Base-by-base conservation (phyloP, 108 stramenopile genomes). In the Cylindrotheca closterium region DNA sequence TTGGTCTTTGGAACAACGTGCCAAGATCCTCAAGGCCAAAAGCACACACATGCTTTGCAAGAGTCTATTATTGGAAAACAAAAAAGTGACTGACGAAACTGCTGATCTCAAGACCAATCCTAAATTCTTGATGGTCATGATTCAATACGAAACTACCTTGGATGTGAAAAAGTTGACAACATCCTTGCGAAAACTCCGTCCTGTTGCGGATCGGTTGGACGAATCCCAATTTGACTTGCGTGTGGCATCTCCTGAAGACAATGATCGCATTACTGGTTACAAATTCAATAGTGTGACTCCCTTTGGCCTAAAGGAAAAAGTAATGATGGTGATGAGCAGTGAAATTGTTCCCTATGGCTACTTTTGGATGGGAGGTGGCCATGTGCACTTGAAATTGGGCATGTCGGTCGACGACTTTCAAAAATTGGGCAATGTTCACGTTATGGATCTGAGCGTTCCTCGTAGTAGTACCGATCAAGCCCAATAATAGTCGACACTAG, bases 331-430 rank as follows among this genome's bases (percentile, higher is more conserved):
- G 33, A 61, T 94, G 52, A 76, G 79, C 29, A 59, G 63, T 21
- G 79, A 70, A 22, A 76, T 91, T 63, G 62, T 75, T 15, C 55
- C 68, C 3, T 57, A 50, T 21, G 51, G 65, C 42, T 73, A 69
- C 47, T 91, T 91, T 71, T 80, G 89, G 63, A 89, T 82, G 83
- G 89, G 91, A 74, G 93, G 93, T 53, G 89, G 93, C 0, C 88
- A 89, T 50, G 78, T 83, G 15, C 84, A 91, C 79, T 76, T 86
- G 65, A 94, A 94, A 62, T 58, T 94, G 54, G 83, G 90, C 4
- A 75, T 94, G 74, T 71, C 86, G 1, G 82, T 86, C 2, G 60
- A 72, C 0, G 93, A 94, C 12, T 94, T 91, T 62, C 49, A 75
- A 8, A 52, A 75, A 49, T 68, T 68, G 0, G 33, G 69, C 23